These are phyloP conservation scores for Amphicarpaea edgeworthii DNA, from an alignment of 306 rosid species.

Conservation along the genomic window DNA sequence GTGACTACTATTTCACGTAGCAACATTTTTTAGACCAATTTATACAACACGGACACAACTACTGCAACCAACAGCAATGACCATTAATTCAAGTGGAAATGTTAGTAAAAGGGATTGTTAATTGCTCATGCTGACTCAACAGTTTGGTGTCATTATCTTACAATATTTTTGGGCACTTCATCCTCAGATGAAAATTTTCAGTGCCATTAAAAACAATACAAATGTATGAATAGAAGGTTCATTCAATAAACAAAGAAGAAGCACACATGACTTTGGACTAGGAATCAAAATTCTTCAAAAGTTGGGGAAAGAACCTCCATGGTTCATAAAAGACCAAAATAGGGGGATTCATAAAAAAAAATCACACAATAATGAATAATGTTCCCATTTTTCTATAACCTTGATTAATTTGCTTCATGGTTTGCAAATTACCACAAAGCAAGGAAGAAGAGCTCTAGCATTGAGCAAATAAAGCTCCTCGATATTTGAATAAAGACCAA, in stretches of 20 bases:
- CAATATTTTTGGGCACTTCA: constrained; percentile 18
- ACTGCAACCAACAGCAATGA: constrained; percentile 16
- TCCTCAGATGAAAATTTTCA: constrained; percentile 20
- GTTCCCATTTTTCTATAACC: too few species aligned
- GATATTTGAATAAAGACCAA: constrained; percentile 82
- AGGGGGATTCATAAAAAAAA: constrained; percentile 7
- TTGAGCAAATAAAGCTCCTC: constrained; percentile 93
- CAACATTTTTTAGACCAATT: background rate
- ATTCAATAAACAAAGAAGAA: constrained; percentile 39
- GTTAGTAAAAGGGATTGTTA: background rate
- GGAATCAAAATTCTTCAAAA: constrained; percentile 43
- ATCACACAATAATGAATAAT: constrained; percentile 39
- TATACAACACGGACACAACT: background rate
- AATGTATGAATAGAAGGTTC: constrained; percentile 39
- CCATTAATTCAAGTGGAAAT: constrained; percentile 32
- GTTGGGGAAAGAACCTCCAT: constrained; percentile 9
- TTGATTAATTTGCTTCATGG: constrained; percentile 54
- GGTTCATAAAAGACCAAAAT: constrained; percentile 1
- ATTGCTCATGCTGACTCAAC: background rate
- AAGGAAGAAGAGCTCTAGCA: constrained; percentile 89
- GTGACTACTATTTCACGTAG: constrained; percentile 11
- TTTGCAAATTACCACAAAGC: constrained; percentile 89
- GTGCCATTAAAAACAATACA: constrained; percentile 29
- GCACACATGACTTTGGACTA: constrained; percentile 32
- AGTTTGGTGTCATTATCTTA: constrained; percentile 8